Conservation (phyloP, 108 stramenopile genomes). For the Pseudonitzschia delicatissima region DNA sequence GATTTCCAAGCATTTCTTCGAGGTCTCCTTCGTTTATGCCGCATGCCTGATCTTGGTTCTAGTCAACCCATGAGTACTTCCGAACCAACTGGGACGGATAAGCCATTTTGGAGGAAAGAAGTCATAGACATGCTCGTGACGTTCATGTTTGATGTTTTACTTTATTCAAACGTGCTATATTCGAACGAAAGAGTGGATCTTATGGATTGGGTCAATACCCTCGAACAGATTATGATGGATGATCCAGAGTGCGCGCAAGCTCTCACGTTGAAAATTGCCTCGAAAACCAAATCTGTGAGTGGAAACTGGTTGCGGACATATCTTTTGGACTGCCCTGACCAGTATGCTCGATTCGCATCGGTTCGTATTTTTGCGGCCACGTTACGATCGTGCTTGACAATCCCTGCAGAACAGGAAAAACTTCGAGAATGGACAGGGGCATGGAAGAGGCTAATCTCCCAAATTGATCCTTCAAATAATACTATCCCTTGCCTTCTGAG, state of each 20-base stretch:
- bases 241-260: slow-evolving; percentile 35
- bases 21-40: slow-evolving; percentile 63
- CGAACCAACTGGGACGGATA: background rate
- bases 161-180: slow-evolving; percentile 76
- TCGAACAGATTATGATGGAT: slow-evolving; percentile 45
- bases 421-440: slow-evolving; percentile 55
- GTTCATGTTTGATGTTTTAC: slow-evolving; percentile 75
- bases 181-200: slow-evolving; percentile 48
- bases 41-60: slow-evolving; percentile 9
- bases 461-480: slow-evolving; percentile 12
- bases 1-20: slow-evolving; percentile 88
- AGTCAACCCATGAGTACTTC: slow-evolving; percentile 18
- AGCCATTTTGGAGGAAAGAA: slow-evolving; percentile 42
- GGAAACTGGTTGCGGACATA: slow-evolving; percentile 83
- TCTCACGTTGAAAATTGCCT: slow-evolving; percentile 64
- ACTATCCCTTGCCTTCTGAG: slow-evolving; percentile 24
- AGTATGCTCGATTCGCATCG: slow-evolving; percentile 55
- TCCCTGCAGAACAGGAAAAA: slow-evolving; percentile 47
- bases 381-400: slow-evolving; percentile 36
- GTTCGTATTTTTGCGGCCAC: slow-evolving; percentile 60
- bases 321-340: slow-evolving; percentile 73
- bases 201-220: slow-evolving; percentile 54
- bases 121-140: slow-evolving; percentile 56
- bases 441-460: slow-evolving; percentile 50
- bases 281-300: slow-evolving; percentile 49